Base-by-base conservation (phyloP, 1,284 basidiomycete species). In the Ganoderma meredithae region DNA sequence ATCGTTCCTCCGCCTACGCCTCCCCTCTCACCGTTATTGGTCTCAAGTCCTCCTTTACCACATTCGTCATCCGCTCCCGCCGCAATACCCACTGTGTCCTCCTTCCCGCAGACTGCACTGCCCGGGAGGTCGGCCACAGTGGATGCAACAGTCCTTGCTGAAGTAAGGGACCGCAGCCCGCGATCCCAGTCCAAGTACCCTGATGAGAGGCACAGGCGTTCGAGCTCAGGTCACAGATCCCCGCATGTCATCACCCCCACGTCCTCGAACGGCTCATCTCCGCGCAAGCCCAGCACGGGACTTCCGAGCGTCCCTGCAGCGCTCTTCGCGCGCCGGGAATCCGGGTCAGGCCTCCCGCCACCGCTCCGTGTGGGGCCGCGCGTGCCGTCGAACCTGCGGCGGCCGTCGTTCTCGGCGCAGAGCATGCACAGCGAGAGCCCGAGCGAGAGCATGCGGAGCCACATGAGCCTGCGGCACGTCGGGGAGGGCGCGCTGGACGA, bases 401-500 rank as follows among this genome's bases (percentile, higher is more conserved):
- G 74, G 0, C 70, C 76, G 9, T 78, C 76, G 7, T 74, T 77
- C 70, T 69, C 72, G n/a, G 70, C 72, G 17, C 71, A 73, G 44
- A 77, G 76, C 59, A 63, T 75, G 1, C 67, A 74, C 27, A 76
- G 76, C 63, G 75, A 74, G 40, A 74, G 66, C 25, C 66, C 71
- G 17, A 75, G 69, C 40, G 72, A 71, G 17, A 74, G 74, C 27
- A 8, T 71, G 56, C 66, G 79, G 73, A 64, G 72, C 60, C 65
- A 66, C 22, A 36, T 73, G 68, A 68, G 72, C 60, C 78, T 86
- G 41, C 81, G 86, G 2, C 86, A 92, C 72, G 86, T 91, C 2
- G 93, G 92, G 13, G 92, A 93, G 74, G 92, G 93, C 27, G 90
- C 90, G 2, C 79, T 94, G 12, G 89, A 91, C 70, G 91, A 93